Evolutionary conservation across 2,329 filamentous ascomycete species (phyloP), one percentile per base, ranked within the genome.

Genomic region (Alternaria tenuissima): DNA sequence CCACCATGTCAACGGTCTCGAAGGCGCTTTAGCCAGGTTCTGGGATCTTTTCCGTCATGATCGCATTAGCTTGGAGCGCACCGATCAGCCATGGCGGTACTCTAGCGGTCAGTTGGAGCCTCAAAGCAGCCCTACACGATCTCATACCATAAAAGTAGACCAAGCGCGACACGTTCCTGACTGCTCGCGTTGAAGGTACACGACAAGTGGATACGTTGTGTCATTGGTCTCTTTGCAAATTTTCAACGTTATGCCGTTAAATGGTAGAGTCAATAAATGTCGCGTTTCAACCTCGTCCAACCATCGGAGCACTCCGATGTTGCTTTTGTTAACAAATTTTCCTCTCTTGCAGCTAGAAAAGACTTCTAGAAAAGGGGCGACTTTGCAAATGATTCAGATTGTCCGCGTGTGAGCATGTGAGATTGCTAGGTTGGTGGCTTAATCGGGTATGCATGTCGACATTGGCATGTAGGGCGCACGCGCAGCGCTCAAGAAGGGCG

Each of bases 151-250:
- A 47, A 55, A 47, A n/a, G 28, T 28, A 20, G 28, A 38, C 32
- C 38, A 38, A 48, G 46, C 36, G 54, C 53, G 56, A 36, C 54
- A 53, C 24, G 51, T 53, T 49, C 42, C 36, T 55, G 57, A 32
- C 44, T 61, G 28, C 42, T 34, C 11, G 46, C 26, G 58, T 62
- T 24, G 63, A 36, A 57, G 56, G 48, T 59, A 65, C 56, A 63
- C 63, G 62, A 58, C 44, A 44, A 58, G 70, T 74, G 71, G 72
- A 67, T 69, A 57, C 61, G 24, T 14, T 32, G 56, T 70, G 65
- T 71, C 59, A 68, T 65, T 66, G 61, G 52, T 24, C 55, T 52
- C 26, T 32, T 46, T 66, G 64, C 62, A 69, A 70, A 65, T 66
- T 69, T 71, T 69, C 55, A 46, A 59, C 57, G 53, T 53, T 69